phyloP scores from a whole-genome alignment of 2,329 filamentous ascomycete species.

The Xylaria sp. region DNA sequence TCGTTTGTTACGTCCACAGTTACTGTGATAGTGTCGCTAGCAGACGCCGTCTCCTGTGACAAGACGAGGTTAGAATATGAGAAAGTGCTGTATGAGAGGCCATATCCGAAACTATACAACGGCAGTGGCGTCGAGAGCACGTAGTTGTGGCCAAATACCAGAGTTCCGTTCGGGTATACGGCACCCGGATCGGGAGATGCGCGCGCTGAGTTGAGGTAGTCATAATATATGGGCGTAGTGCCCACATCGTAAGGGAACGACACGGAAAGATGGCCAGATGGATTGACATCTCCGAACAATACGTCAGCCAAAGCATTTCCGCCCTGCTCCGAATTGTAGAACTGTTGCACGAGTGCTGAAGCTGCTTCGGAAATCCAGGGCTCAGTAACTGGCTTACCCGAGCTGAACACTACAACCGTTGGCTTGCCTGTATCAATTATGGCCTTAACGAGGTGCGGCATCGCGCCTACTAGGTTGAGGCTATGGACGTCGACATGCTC shows the following conservation, averaged over 20 bases:
- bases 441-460: conserved; percentile 68
- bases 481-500: conserved; percentile 72
- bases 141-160: conserved; percentile 69
- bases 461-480: conserved; percentile 72
- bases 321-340: conserved; percentile 74
- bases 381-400: conserved; percentile 75
- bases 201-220: conserved; percentile 72
- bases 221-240: conserved; percentile 72
- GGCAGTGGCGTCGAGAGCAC: conserved; percentile 65
- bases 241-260: conserved; percentile 72
- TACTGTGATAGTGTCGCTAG: conserved; percentile 61
- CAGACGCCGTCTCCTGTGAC: conserved; percentile 53
- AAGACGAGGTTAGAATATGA: conserved; percentile 60
- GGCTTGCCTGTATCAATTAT: conserved; percentile 71
- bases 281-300: conserved; percentile 68
- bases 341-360: conserved; percentile 72
- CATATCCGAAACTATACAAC: conserved; percentile 70
- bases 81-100: conserved; percentile 69
- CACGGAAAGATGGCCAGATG: conserved; percentile 69
- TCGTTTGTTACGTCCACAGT: conserved; percentile 68
- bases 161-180: conserved; percentile 61
- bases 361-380: conserved; percentile 72
- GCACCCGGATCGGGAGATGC: conserved; percentile 58
- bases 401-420: conserved; percentile 70
- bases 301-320: conserved; percentile 70